Evolutionary conservation across 768 basidiomycete species (phyloP).

Genomic region (Cubamyces sp.): DNA sequence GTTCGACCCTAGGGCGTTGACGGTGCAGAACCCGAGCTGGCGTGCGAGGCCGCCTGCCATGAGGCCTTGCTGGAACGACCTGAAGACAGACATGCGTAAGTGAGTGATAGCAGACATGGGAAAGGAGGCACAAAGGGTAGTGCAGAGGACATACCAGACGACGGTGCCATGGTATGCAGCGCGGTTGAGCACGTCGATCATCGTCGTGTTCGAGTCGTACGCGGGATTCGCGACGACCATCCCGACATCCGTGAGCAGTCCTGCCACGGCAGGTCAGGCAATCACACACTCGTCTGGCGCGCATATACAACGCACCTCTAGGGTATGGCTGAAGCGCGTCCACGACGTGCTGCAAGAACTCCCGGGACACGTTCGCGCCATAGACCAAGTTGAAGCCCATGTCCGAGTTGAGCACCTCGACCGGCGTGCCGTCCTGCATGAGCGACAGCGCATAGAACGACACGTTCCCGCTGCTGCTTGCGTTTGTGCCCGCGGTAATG

Average conservation of each 20-base stretch:
- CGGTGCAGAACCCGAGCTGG: slow-evolving; percentile 15
- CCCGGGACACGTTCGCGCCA: slow-evolving; percentile 42
- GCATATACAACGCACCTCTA: slow-evolving; percentile 34
- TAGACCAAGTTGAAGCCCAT: slow-evolving; percentile 46
- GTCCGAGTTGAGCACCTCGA: slow-evolving; percentile 50
- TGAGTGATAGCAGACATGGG: neutral
- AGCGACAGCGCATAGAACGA: slow-evolving; percentile 47
- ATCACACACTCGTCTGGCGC: too few species aligned
- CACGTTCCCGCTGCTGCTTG: slow-evolving; percentile 26
- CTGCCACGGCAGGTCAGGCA: slow-evolving; percentile 23
- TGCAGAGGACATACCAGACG: slow-evolving; percentile 33
- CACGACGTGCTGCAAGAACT: slow-evolving; percentile 41
- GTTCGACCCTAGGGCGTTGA: neutral
- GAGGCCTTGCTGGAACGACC: slow-evolving; percentile 48
- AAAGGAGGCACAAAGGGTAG: neutral
- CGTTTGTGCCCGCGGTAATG: neutral
- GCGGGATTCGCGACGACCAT: slow-evolving; percentile 50
- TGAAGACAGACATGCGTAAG: slow-evolving; percentile 9
- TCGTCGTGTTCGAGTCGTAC: slow-evolving; percentile 46
- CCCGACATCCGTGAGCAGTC: slow-evolving; percentile 48
- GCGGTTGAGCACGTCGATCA: slow-evolving; percentile 41
- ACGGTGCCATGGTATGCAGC: slow-evolving; percentile 44
- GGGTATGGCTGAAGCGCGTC: slow-evolving; percentile 49
- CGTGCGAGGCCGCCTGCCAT: slow-evolving; percentile 47
- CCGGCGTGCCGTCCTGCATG: slow-evolving; percentile 41